Evolutionary conservation across 148 eudicot species (phyloP), one percentile per base, ranked within the genome.

Genomic region (Heliamphora exappendiculata): DNA sequence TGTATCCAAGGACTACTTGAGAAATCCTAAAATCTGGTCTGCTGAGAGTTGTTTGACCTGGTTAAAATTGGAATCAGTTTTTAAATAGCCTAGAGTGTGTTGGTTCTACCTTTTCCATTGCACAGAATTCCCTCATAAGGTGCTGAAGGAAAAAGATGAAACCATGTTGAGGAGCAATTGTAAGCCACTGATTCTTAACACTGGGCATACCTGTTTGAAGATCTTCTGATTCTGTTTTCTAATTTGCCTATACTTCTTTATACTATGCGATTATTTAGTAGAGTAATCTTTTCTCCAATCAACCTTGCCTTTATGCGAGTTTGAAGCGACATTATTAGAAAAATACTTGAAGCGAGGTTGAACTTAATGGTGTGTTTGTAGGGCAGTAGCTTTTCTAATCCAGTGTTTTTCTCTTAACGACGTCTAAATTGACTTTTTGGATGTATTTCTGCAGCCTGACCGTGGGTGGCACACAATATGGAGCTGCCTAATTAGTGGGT

Each of bases 381-480:
- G 37, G 33, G 5, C n/a, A 39, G 6, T 34, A 19, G 57, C 26
- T 75, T 6, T 60, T 16, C 55, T 75, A 6, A 19, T 74, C 66
- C 55, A 29, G 65, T 72, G 20, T 34, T 51, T 17, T 65, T 60
- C 39, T 5, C 53, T 16, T 28, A 39, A 51, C 39, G 33, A 26
- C 45, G 17, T 24, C 19, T 57, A 37, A 6, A 45, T 49, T 79
- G 24, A 79, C 55, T 45, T 53, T 44, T 73, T 51, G 60, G 57
- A 68, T 63, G 60, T 34, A 49, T 58, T 86, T 79, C 55, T 78
- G 82, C 91, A 94, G 98, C 78, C 81, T 81, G 80, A 73, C 67
- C 81, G 77, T 65, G 90, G 92, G 41, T 94, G 97, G 98, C 90
- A 85, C 72, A 80, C 85, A 49, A 89, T 94, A 69, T 94, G 98